Percentiles rank a stretch among this genome's conserved stretches.
phyloP scores from a whole-genome alignment of 768 basidiomycete genomes.

The Amanita fuliginea region DNA sequence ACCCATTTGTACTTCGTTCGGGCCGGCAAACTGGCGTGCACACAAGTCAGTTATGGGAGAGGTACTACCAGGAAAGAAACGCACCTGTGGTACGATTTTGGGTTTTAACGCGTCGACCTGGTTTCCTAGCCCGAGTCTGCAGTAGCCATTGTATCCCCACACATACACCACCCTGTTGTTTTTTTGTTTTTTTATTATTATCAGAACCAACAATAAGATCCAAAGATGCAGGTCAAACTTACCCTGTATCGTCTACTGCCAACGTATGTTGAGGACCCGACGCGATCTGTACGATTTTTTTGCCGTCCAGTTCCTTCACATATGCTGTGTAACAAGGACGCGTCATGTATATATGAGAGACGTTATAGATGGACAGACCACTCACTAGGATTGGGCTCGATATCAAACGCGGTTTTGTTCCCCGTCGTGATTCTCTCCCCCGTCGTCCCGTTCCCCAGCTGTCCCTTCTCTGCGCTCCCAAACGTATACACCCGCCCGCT shows the following conservation, averaged over 20 bases:
- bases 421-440: slow-evolving; percentile 87
- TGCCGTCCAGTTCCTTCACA: slow-evolving; percentile 66
- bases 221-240: no score
- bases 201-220: no score
- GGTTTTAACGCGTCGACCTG: slow-evolving; percentile 77
- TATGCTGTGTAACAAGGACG: slow-evolving; percentile 45
- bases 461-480: slow-evolving; percentile 88
- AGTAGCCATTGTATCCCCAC: slow-evolving; percentile 89
- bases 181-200: slow-evolving; percentile 18
- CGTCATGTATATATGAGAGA: background rate
- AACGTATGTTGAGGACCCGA: slow-evolving; percentile 84
- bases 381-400: slow-evolving; percentile 60
- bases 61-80: slow-evolving; percentile 3
- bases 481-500: slow-evolving; percentile 82
- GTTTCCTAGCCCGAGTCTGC: slow-evolving; percentile 79
- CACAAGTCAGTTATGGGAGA: no score
- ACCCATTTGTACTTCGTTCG: slow-evolving; percentile 55
- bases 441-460: slow-evolving; percentile 85
- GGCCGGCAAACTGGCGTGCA: slow-evolving; percentile 71
- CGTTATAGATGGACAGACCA: background rate
- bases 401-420: slow-evolving; percentile 76
- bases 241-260: slow-evolving; percentile 74
- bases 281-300: slow-evolving; percentile 70
- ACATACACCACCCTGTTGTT: slow-evolving; percentile 70
- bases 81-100: slow-evolving; percentile 71